These are phyloP conservation scores for Lasiodiplodia theobromae DNA, from an alignment of 2,329 filamentous ascomycete genomes.

Conservation along the genomic window DNA sequence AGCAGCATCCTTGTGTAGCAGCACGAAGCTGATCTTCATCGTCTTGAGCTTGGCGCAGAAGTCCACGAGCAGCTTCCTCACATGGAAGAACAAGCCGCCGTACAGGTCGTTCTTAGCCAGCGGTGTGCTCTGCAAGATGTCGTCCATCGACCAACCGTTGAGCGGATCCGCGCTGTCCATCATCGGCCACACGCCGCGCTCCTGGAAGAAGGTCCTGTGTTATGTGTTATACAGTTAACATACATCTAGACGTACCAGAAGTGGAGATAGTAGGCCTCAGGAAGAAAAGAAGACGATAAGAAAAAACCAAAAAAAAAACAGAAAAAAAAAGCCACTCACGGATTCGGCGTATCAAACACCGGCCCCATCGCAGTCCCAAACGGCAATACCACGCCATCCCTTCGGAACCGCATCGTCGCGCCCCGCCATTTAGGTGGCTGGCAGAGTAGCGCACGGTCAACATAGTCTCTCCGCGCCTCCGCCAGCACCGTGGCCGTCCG, in stretches of 20 bases:
- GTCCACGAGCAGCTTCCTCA: constrained; percentile 39
- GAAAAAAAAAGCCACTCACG: constrained; percentile 40
- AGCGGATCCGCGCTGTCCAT: constrained; percentile 49
- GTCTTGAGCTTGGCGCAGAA: constrained; percentile 42
- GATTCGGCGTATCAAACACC: constrained; percentile 49
- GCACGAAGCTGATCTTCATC: constrained; percentile 37
- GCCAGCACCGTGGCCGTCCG: constrained; percentile 40
- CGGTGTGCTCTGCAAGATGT: constrained; percentile 37
- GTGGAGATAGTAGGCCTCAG: no score
- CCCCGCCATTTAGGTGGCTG: constrained; percentile 39
- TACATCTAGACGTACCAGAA: no score
- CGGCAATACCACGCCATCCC: constrained; percentile 51
- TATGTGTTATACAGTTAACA: no score
- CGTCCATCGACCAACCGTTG: constrained; percentile 45
- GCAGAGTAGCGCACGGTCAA: constrained; percentile 40
- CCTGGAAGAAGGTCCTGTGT: constrained; percentile 43
- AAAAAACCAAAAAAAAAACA: no score
- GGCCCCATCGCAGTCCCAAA: constrained; percentile 44
- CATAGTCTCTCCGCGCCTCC: constrained; percentile 41
- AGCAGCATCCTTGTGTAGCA: constrained; percentile 40
- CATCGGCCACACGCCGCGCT: constrained; percentile 44
- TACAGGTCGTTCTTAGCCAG: constrained; percentile 47
- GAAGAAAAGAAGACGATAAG: no score
- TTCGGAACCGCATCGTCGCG: constrained; percentile 41
- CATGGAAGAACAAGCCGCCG: constrained; percentile 47